phyloP scores from a whole-genome alignment of 768 basidiomycete species.

The Glaciozyma martinii region DNA sequence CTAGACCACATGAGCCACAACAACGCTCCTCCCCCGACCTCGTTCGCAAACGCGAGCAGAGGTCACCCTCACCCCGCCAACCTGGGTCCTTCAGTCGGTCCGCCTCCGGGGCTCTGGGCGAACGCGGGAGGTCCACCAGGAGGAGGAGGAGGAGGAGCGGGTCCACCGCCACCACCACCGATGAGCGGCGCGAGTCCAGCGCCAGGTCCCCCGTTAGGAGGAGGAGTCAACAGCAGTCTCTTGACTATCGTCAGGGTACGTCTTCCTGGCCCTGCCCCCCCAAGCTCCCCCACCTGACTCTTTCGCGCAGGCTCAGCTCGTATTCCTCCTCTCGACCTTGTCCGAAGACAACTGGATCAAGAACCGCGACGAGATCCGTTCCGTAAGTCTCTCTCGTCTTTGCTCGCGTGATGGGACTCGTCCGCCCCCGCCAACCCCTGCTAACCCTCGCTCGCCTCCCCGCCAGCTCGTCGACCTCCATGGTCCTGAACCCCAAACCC shows the following conservation, averaged over 20 bases:
- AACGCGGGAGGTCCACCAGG: not conserved
- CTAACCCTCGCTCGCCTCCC: not conserved
- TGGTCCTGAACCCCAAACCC: slow-evolving; percentile 91
- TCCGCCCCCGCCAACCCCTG: slow-evolving; percentile 4
- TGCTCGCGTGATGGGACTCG: not conserved
- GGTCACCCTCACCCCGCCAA: not conserved
- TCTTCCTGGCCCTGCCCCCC: not conserved
- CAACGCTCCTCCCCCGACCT: not conserved
- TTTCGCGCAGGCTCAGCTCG: slow-evolving; percentile 53
- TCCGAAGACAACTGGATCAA: slow-evolving; percentile 95
- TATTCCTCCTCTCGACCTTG: slow-evolving; percentile 89
- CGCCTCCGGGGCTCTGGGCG: slow-evolving; percentile 20
- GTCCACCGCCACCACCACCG: not conserved
- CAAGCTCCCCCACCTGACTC: not conserved
- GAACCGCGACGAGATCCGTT: slow-evolving; percentile 87
- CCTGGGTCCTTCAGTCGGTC: slow-evolving; percentile 5
- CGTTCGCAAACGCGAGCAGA: slow-evolving; percentile 40
- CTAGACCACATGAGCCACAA: not conserved
- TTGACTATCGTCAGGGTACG: slow-evolving; percentile 78
- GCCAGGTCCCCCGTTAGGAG: slow-evolving; percentile 78
- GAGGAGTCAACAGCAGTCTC: slow-evolving; percentile 46
- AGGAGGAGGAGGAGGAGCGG: not conserved
- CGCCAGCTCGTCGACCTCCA: slow-evolving; percentile 87
- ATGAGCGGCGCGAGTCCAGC: slow-evolving; percentile 58
- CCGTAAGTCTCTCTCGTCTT: slow-evolving; percentile 51